Evolutionary conservation across 768 basidiomycete genomes (phyloP), one percentile per base, ranked within the genome.

Genomic region (Kondoa malvinella): DNA sequence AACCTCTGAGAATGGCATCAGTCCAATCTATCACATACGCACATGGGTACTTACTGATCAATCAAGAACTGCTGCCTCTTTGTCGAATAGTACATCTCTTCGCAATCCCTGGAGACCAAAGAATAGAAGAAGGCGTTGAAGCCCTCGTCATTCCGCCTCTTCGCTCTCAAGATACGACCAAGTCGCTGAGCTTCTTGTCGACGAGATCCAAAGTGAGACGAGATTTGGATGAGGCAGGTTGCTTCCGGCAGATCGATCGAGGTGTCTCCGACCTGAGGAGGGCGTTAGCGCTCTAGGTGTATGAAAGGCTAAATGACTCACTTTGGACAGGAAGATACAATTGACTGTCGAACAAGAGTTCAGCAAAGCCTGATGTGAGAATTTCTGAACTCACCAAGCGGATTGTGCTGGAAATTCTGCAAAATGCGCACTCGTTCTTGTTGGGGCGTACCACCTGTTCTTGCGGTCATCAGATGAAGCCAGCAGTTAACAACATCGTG

Each of bases 41-140:
- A 8, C 27, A n/a, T 4, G 21, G 21, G 57, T 64, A 67, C 67
- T 14, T 66, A 66, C 78, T 96, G 92, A 76, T 99, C 95, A 74
- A 99, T 94, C 72, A 99, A 80, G 79, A 99, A 99, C 75, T 96
- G 92, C 75, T 97, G 95, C 17, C 95, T 85, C 79, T 99, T 99
- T 1, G 95, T 94, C 76, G 89, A 92, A 81, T 96, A 99, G 78
- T 86, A 99, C 91, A 97, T 97, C 79, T 97, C 95, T 75, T 95
- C 91, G 2, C 94, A 26, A 67, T 70, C 69, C 21, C 69, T 58
- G 29, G 92, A 96, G 34, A 99, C 95, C 4, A 99, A 84, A 33
- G 95, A 96, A 77, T 99, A 99, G 79, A 99, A 99, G 80, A 97
- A 99, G 27, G 95, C 95, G 71, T 99, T 99, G 80, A 99, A 99